These are phyloP conservation scores for Naumovozyma castellii DNA, from an alignment of 805 yeast species.

Conservation along the genomic window DNA sequence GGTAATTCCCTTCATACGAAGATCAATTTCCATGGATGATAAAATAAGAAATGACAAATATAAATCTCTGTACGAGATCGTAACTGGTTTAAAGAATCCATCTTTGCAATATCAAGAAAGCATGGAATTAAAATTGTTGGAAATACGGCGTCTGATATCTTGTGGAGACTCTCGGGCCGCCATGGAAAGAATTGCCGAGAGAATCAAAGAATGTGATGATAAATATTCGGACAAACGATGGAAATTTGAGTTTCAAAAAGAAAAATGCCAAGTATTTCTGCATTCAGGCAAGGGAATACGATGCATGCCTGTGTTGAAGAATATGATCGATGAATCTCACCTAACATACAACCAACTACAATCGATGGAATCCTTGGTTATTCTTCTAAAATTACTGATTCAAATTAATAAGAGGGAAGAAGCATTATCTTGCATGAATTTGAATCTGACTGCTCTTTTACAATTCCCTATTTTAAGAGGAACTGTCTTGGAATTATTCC, in stretches of 20 bases:
- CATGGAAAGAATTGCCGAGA: conserved; percentile 18
- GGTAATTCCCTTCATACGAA: neutral
- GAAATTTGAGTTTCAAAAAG: conserved; percentile 21
- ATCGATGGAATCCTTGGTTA: conserved; percentile 38
- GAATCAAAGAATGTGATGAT: conserved; percentile 14
- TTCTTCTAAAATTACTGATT: conserved; percentile 38
- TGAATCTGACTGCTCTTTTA: conserved; percentile 4
- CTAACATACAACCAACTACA: conserved; percentile 37
- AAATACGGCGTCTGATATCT: conserved; percentile 32
- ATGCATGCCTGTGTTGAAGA: conserved; percentile 41
- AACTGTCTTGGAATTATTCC: neutral
- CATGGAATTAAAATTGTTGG: conserved; percentile 35
- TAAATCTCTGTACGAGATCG: conserved; percentile 36
- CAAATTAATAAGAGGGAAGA: conserved; percentile 37
- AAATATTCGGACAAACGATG: conserved; percentile 24
- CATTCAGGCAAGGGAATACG: conserved; percentile 38
- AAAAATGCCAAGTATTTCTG: conserved; percentile 26
- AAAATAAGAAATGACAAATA: conserved; percentile 18
- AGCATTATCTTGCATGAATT: conserved; percentile 4
- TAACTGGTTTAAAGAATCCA: conserved; percentile 32
- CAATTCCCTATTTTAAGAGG: conserved; percentile 3
- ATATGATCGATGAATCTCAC: conserved; percentile 41
- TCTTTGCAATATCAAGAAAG: conserved; percentile 24
- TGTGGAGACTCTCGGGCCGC: conserved; percentile 22
- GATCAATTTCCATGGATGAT: conserved; percentile 4